Conservation (phyloP, 2,329 filamentous ascomycete species). For the Aaosphaeria pasadenensis region DNA sequence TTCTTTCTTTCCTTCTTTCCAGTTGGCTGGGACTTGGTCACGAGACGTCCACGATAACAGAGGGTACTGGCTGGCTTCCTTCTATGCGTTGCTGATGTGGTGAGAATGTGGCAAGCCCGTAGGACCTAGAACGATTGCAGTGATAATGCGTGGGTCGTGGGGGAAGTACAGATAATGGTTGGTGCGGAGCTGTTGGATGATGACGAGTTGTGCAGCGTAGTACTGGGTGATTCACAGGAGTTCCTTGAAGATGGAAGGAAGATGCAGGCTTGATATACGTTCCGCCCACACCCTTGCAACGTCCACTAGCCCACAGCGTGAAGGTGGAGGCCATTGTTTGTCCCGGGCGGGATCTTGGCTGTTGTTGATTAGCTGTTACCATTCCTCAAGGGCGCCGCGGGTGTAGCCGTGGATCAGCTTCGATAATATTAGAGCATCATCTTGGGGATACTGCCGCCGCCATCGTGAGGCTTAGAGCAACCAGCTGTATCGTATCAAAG, state of each 20-base stretch:
- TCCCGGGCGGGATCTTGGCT: slow-evolving; percentile 21
- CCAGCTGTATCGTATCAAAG: too few relatives aligned
- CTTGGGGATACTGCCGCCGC: too few relatives aligned
- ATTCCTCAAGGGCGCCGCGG: too few relatives aligned
- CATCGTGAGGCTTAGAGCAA: too few relatives aligned
- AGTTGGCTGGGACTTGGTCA: slow-evolving; percentile 15
- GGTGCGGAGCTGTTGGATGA: slow-evolving; percentile 14
- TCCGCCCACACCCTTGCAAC: slow-evolving; percentile 22
- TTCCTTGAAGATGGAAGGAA: slow-evolving; percentile 9
- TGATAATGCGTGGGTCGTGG: slow-evolving; percentile 24
- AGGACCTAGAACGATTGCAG: slow-evolving; percentile 20
- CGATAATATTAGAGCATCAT: too few relatives aligned
- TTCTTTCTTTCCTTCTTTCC: slow-evolving; percentile 21
- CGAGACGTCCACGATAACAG: slow-evolving; percentile 27
- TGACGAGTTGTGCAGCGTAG: slow-evolving; percentile 14
- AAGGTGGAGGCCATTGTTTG: slow-evolving; percentile 24
- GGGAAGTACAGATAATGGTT: slow-evolving; percentile 20
- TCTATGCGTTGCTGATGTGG: slow-evolving; percentile 4
- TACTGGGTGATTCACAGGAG: slow-evolving; percentile 9
- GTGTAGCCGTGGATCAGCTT: too few relatives aligned
- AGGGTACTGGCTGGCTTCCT: not conserved
- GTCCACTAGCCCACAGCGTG: slow-evolving; percentile 17
- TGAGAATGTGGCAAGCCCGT: slow-evolving; percentile 18
- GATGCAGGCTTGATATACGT: slow-evolving; percentile 30
- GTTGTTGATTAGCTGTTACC: slow-evolving; percentile 6